These are phyloP conservation scores for Thalassiosira profunda DNA, from an alignment of 108 stramenopile genomes.

Conservation along the genomic window DNA sequence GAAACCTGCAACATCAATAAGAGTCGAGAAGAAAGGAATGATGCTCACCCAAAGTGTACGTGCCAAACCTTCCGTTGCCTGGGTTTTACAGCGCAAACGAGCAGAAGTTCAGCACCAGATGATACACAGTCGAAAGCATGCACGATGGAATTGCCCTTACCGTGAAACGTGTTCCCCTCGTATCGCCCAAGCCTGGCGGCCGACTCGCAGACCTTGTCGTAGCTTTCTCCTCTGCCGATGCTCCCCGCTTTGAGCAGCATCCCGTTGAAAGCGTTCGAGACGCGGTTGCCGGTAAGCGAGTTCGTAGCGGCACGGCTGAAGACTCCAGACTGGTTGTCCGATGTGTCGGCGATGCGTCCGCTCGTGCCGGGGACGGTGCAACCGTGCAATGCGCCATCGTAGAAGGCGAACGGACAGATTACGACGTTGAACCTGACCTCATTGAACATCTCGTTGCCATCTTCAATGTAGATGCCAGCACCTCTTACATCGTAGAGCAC, in stretches of 20 bases:
- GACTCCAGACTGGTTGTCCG: constrained; percentile 59
- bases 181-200: constrained; percentile 35
- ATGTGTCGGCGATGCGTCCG: constrained; percentile 48
- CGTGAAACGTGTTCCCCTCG: constrained; percentile 67
- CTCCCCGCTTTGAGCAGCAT: constrained; percentile 53
- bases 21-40: too few relatives aligned
- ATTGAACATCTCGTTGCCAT: constrained; percentile 78
- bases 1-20: too few relatives aligned
- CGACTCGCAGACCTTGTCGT: constrained; percentile 45
- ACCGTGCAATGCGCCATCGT: constrained; percentile 40
- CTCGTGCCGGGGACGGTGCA: constrained; percentile 68
- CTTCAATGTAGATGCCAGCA: constrained; percentile 65
- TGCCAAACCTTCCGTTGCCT: constrained; percentile 22
- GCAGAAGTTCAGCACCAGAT: not conserved
- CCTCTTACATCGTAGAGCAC: constrained; percentile 69
- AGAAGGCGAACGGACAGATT: constrained; percentile 60
- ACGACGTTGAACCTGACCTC: constrained; percentile 58
- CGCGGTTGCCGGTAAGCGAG: constrained; percentile 58
- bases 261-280: constrained; percentile 60
- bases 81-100: too few relatives aligned
- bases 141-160: constrained; percentile 8
- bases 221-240: constrained; percentile 38
- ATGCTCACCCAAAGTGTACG: not conserved
- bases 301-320: constrained; percentile 47
- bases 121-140: not conserved